Conservation (phyloP, 1,284 basidiomycete genomes). For the Rugosomyces carneus region DNA sequence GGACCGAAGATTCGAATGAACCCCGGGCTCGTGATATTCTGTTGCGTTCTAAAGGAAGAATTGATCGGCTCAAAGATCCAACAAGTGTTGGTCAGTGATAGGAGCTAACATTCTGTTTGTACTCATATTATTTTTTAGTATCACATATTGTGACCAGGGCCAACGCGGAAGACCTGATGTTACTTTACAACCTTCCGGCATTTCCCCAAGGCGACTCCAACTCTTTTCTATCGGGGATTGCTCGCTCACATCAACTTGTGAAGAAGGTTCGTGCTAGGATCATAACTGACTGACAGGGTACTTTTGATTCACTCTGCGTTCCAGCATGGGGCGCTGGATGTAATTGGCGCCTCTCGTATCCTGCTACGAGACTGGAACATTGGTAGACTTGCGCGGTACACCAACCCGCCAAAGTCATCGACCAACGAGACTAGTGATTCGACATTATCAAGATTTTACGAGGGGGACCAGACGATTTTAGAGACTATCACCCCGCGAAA, state of each 20-base stretch:
- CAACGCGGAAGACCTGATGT: slow-evolving; percentile 80
- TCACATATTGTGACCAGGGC: slow-evolving; percentile 69
- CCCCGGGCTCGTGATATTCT: slow-evolving; percentile 66
- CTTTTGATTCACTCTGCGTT: slow-evolving; percentile 14
- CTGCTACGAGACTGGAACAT: slow-evolving; percentile 89
- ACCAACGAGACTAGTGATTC: slow-evolving; percentile 15
- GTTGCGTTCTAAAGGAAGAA: slow-evolving; percentile 75
- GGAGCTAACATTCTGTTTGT: slow-evolving; percentile 1
- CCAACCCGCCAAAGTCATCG: slow-evolving; percentile 39
- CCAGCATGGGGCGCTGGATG: slow-evolving; percentile 77
- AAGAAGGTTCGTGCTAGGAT: slow-evolving; percentile 57
- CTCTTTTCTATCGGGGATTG: slow-evolving; percentile 80
- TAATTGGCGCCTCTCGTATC: slow-evolving; percentile 75
- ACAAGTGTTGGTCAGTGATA: slow-evolving; percentile 60
- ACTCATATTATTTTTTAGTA: slow-evolving; percentile 38
- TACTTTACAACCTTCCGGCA: slow-evolving; percentile 83
- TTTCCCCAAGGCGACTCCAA: slow-evolving; percentile 69
- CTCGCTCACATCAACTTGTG: slow-evolving; percentile 74
- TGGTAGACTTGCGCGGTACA: slow-evolving; percentile 78
- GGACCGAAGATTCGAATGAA: slow-evolving; percentile 38
- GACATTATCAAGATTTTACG: slow-evolving; percentile 28
- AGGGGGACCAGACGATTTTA: slow-evolving; percentile 42
- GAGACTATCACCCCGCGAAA: slow-evolving; percentile 48
- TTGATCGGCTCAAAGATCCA: slow-evolving; percentile 87
- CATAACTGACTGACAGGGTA: neutral